phyloP scores from a whole-genome alignment of 2,329 filamentous ascomycete genomes.

The Hyphodiscus sp. region DNA sequence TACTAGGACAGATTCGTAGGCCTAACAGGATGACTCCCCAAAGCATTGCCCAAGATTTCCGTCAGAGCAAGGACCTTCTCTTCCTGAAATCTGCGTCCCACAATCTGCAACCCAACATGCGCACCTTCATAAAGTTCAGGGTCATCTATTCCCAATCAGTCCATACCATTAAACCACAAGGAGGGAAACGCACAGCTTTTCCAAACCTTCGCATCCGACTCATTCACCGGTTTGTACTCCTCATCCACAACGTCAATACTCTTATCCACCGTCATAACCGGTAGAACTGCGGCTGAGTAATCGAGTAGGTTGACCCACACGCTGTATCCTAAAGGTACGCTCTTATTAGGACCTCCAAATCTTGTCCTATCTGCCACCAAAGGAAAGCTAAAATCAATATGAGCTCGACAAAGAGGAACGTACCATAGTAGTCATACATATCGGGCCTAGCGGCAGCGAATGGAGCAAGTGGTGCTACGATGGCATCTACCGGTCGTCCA shows the following conservation, averaged over 20 bases:
- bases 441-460: conserved; percentile 42
- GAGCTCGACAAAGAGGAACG: conserved; percentile 1
- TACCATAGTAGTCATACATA: conserved; percentile 40
- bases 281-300: conserved; percentile 51
- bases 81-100: conserved; percentile 46
- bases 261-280: conserved; percentile 41
- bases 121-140: conserved; percentile 35
- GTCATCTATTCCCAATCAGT: conserved; percentile 46
- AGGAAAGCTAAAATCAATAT: conserved; percentile 1
- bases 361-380: conserved; percentile 10
- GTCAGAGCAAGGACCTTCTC: conserved; percentile 40
- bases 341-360: conserved; percentile 11
- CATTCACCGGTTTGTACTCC: conserved; percentile 35
- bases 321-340: conserved; percentile 14
- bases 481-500: conserved; percentile 45
- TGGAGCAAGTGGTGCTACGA: conserved; percentile 45
- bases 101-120: conserved; percentile 47
- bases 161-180: conserved; percentile 32
- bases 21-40: background rate
- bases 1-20: background rate
- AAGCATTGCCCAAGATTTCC: background rate
- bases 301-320: conserved; percentile 49
- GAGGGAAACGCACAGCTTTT: conserved; percentile 40
- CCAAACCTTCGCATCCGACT: conserved; percentile 38
- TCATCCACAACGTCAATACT: conserved; percentile 33